phyloP scores from a whole-genome alignment of 495 filamentous ascomycete genomes.

The Penicillium angulare region DNA sequence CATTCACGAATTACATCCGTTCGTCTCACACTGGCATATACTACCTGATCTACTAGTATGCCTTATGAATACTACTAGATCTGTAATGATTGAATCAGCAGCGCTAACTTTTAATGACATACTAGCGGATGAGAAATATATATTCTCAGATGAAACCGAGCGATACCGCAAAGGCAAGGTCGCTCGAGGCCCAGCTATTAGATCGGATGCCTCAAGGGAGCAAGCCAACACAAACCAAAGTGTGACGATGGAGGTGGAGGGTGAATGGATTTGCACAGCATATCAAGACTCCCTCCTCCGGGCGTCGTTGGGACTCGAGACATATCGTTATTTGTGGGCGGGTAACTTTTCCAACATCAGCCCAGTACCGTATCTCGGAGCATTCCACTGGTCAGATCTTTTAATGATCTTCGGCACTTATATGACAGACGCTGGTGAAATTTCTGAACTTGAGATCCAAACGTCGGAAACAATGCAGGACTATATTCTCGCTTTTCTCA shows the following conservation, averaged over 20 bases:
- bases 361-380: conserved; percentile 40
- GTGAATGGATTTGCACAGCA: conserved; percentile 6
- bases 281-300: conserved; percentile 30
- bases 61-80: too few relatives aligned
- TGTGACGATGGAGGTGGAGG: conserved; percentile 23
- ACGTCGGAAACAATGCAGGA: conserved; percentile 42
- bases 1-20: conserved; percentile 17
- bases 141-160: conserved; percentile 41
- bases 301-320: conserved; percentile 7
- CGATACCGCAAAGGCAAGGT: conserved; percentile 17
- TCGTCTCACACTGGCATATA: background rate
- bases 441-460: conserved; percentile 31
- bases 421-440: conserved; percentile 23
- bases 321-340: conserved; percentile 19
- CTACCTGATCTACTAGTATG: background rate
- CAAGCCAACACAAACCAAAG: conserved; percentile 28
- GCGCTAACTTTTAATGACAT: background rate
- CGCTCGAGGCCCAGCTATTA: conserved; percentile 31
- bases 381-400: conserved; percentile 46
- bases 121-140: conserved; percentile 19
- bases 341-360: conserved; percentile 50
- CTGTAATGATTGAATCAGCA: too few relatives aligned
- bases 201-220: conserved; percentile 44
- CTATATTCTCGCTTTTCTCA: conserved; percentile 22
- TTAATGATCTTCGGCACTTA: conserved; percentile 45